These are phyloP conservation scores for Chaetomium strumarium DNA, from an alignment of 2,329 filamentous ascomycete genomes.

Conservation along the genomic window DNA sequence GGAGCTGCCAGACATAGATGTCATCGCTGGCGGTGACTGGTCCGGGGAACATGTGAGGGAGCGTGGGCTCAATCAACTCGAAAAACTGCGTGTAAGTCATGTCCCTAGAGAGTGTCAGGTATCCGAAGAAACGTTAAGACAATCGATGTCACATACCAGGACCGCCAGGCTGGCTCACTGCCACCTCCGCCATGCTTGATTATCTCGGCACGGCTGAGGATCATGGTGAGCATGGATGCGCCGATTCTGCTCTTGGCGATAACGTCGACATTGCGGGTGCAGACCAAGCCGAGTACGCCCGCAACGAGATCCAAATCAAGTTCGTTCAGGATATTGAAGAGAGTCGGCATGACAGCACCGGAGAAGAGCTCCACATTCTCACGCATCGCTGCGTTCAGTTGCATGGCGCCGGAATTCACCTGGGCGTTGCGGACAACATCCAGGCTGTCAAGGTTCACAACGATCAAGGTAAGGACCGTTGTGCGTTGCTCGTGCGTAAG, in stretches of 20 bases:
- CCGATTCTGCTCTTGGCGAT: slow-evolving; percentile 84
- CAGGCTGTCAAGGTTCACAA: slow-evolving; percentile 85
- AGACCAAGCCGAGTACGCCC: slow-evolving; percentile 78
- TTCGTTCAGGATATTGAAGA: slow-evolving; percentile 87
- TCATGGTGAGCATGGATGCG: slow-evolving; percentile 83
- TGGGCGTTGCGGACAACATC: slow-evolving; percentile 83
- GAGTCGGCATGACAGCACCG: slow-evolving; percentile 77
- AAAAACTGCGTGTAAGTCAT: slow-evolving; percentile 81
- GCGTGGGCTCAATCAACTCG: slow-evolving; percentile 74
- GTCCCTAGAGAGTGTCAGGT: slow-evolving; percentile 49
- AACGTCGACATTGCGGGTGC: slow-evolving; percentile 76
- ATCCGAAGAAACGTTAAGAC: background rate
- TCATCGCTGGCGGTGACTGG: slow-evolving; percentile 88
- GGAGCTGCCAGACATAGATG: slow-evolving; percentile 95
- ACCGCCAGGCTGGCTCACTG: slow-evolving; percentile 67
- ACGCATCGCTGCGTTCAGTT: slow-evolving; percentile 67
- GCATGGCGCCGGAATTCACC: slow-evolving; percentile 64
- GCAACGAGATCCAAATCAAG: slow-evolving; percentile 87
- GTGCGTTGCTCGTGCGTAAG: slow-evolving; percentile 89
- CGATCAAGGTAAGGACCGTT: slow-evolving; percentile 91
- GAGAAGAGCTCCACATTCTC: slow-evolving; percentile 93
- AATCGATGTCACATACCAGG: slow-evolving; percentile 57
- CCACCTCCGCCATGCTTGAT: slow-evolving; percentile 74
- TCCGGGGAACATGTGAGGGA: slow-evolving; percentile 83
- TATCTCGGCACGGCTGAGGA: slow-evolving; percentile 88